These are phyloP conservation scores for Elsinoe perseae DNA, from an alignment of 2,329 filamentous ascomycete species.

Conservation along the genomic window DNA sequence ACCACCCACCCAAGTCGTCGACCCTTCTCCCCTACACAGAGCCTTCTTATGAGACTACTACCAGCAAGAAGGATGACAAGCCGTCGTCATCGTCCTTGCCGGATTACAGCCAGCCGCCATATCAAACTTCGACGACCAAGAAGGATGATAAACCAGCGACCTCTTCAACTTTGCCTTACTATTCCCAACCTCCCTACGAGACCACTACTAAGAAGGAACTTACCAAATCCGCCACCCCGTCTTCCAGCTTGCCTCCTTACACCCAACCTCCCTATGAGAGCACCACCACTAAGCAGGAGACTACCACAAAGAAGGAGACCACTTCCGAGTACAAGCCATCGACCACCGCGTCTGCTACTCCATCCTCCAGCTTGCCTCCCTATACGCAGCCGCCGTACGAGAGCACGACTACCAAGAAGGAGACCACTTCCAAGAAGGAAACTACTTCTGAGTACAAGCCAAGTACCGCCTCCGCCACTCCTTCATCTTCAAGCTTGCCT, in stretches of 20 bases:
- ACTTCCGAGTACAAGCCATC: neutral
- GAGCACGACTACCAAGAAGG: neutral
- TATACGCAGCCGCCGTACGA: neutral
- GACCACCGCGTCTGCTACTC: neutral
- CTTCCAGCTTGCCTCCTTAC: neutral
- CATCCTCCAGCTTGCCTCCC: neutral
- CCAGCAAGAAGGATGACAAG: neutral
- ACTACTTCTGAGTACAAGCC: constrained; percentile 1
- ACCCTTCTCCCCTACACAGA: neutral
- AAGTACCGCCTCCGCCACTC: neutral
- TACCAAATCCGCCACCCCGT: neutral
- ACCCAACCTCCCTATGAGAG: neutral
- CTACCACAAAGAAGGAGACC: neutral
- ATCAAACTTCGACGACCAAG: neutral
- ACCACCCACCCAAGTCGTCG: neutral
- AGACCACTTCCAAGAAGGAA: neutral
- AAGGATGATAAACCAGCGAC: neutral
- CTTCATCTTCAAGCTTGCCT: neutral
- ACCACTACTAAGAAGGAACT: neutral
- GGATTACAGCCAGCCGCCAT: neutral
- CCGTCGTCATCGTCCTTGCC: neutral
- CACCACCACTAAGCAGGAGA: neutral
- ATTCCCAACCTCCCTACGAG: neutral
- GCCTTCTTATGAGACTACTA: neutral
- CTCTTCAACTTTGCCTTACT: neutral